Evolutionary conservation across 768 basidiomycete species (phyloP), one percentile per base, ranked within the genome.

Genomic region (Amanita subjunquillea): DNA sequence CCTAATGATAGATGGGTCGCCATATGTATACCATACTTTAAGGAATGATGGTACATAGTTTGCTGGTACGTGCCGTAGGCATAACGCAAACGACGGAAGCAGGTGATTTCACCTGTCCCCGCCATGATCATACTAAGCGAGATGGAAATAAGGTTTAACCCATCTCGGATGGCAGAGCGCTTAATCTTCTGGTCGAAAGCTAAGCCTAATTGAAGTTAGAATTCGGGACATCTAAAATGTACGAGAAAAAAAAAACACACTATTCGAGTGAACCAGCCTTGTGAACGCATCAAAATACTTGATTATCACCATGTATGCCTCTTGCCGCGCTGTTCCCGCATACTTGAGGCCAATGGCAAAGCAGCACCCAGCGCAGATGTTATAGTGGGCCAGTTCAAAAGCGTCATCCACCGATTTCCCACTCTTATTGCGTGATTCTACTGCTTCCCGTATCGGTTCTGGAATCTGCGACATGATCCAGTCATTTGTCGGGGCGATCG

Each of bases 41-140:
- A 81, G 13, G 75, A 74, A 42, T 80, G 79, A 56, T 79, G 78
- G 54, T 73, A 74, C 68, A 79, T 76, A 47, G 77, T 69, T 50
- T 77, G 76, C 53, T 80, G 80, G 60, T 85, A 83, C 76, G 91
- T 85, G 23, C 93, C 95, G 61, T 91, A 97, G 6, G 88, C 83
- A 64, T 90, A 87, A 17, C 96, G 80, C 10, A 98, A 75, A 20
- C 93, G 79, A 17, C 91, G 80, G 15, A 98, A 72, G 58, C 89
- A 91, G 51, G 85, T 87, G 47, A 97, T 80, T 65, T 98, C 93
- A 3, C 96, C 96, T 0, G 93, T 95, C 8, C 96, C 96, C 2
- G 95, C 92, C 91, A 98, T 95, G 40, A 98, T 87, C 78, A 95
- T 87, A 62, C 88, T 83, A 30, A 96, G 69, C 1, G 93, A 75